Evolutionary conservation across 306 rosid genomes (phyloP).

Genomic region (Quillaja saponaria): DNA sequence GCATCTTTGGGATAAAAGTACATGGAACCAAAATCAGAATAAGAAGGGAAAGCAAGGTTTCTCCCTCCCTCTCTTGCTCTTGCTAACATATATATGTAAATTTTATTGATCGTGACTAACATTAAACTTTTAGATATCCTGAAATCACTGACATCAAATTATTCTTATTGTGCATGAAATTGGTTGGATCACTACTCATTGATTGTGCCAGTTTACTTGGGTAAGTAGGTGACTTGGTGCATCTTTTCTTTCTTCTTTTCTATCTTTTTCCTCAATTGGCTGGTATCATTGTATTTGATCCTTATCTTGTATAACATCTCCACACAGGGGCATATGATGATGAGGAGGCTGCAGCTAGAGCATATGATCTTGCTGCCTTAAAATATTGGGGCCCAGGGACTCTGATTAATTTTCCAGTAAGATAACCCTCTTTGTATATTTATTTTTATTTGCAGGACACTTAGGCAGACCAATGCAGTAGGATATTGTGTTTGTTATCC

Average conservation of each 20-base stretch:
- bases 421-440: constrained; percentile 28
- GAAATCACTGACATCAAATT: constrained; percentile 39
- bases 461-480: not conserved
- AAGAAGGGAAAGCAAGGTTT: constrained; percentile 99
- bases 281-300: constrained; percentile 9
- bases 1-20: constrained; percentile 99
- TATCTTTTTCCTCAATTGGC: constrained; percentile 13
- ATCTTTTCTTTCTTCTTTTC: constrained; percentile 1
- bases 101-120: not conserved
- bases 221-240: constrained; percentile 50
- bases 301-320: constrained; percentile 16
- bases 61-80: constrained; percentile 6
- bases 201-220: constrained; percentile 80
- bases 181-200: constrained; percentile 36
- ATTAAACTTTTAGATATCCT: not conserved
- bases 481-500: not conserved
- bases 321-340: constrained; percentile 92
- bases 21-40: constrained; percentile 99
- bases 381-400: constrained; percentile 99
- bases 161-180: constrained; percentile 42
- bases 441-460: not conserved
- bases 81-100: too few relatives aligned
- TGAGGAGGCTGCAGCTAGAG: constrained; percentile 99
- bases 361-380: constrained; percentile 97
- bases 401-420: constrained; percentile 93